Evolutionary conservation across 169 alveolate genomes (phyloP), one percentile per base, ranked within the genome.

Genomic region (Eimeria sp.): DNA sequence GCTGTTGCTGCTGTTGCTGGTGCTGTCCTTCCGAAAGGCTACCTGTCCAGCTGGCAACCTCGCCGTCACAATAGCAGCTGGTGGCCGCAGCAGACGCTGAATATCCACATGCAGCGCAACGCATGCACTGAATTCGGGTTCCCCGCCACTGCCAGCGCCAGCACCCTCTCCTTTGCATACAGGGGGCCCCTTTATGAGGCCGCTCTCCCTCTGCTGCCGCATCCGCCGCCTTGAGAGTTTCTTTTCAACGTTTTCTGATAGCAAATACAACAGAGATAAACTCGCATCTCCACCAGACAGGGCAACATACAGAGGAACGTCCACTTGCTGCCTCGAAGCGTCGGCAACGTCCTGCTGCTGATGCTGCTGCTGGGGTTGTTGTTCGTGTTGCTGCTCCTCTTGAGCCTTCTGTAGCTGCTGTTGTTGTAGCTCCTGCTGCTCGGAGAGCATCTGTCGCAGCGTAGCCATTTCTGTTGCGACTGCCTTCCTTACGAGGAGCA

Each of bases 271-370:
- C 54, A 82, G 25, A 43, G 73, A 82, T 6, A 82, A 40, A 43
- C 90, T 82, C 51, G 90, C 90, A 65, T 82, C 90, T 25, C 90
- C 90, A 7, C 90, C 90, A 22, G 90, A 82, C 51, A 82, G 34
- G n/a, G 73, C 90, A 49, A 82, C 49, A n/a, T 40, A 54, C 90
- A 82, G 72, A 22, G 90, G 90, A 34, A 43, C 57, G 7, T 25
- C 90, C 22, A 7, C 63, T 45, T n/a, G 49, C 88, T 20, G 65
- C 34, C 40, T 76, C 34, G 22, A 4, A 27, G 65, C n/a, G 88
- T 65, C 43, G 43, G 54, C 61, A 51, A 9, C n/a, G 14, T 45
- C 65, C 16, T 76, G 63, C 72, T 22, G 73, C 73, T 49, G 90
- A 0, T 11, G 70, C 70, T 61, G 70, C 70, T 20, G 27, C 70